These are phyloP conservation scores for Asterophora parasitica DNA, from an alignment of 768 basidiomycete genomes.

Conservation along the genomic window DNA sequence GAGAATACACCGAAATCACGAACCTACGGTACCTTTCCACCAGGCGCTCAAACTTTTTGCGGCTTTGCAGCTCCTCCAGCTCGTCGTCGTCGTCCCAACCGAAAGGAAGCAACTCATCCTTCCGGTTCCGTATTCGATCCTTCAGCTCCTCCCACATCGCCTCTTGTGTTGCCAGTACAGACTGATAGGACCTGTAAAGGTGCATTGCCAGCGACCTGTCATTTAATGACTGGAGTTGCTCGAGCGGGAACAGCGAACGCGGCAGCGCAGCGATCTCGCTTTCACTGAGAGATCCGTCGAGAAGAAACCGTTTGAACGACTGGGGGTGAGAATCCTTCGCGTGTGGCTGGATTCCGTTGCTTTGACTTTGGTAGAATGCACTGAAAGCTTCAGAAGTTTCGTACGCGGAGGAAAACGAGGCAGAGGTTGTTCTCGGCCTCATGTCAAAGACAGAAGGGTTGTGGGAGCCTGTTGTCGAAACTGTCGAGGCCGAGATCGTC, in stretches of 20 bases:
- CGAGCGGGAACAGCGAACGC: constrained; percentile 33
- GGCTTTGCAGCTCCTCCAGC: constrained; percentile 48
- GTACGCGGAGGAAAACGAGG: constrained; percentile 26
- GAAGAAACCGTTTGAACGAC: constrained; percentile 34
- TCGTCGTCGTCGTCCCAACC: constrained; percentile 74
- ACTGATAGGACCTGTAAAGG: constrained; percentile 57
- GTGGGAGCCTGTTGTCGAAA: constrained; percentile 23
- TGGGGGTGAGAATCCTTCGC: constrained; percentile 14
- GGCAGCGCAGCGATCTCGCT: constrained; percentile 31
- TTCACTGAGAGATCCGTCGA: constrained; percentile 45
- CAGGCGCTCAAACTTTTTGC: constrained; percentile 55
- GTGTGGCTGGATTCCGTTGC: constrained; percentile 11
- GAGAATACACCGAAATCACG: constrained; percentile 17
- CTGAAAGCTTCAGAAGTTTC: constrained; percentile 20
- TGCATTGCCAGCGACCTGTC: constrained; percentile 70
- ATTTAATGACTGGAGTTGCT: constrained; percentile 41
- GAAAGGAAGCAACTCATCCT: constrained; percentile 45
- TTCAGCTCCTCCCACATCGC: constrained; percentile 76
- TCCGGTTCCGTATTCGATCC: constrained; percentile 54
- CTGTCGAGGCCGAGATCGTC: constrained; percentile 37
- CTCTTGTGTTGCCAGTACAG: constrained; percentile 62
- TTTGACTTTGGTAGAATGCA: constrained; percentile 7
- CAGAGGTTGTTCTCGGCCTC: constrained; percentile 26
- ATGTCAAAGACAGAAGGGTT: constrained; percentile 22
- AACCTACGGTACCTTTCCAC: constrained; percentile 55